A percentile compares a stretch with the other conserved stretches of the same genome.
These are phyloP conservation scores for Carex cristatella DNA, from an alignment of 176 grass and related monocot species.

Conservation along the genomic window DNA sequence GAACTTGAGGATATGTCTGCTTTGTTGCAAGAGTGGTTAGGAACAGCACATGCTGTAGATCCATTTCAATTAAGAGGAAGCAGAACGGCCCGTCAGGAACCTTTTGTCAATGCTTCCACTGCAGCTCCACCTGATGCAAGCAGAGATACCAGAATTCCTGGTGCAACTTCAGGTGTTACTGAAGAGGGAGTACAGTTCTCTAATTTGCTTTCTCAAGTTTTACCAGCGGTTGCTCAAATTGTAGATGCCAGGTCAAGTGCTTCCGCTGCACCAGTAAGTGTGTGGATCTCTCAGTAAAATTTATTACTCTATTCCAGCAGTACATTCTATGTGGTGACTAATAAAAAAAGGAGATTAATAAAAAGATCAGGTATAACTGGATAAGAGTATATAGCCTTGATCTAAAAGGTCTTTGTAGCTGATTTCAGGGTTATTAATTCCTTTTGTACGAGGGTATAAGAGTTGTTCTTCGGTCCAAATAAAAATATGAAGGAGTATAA, in stretches of 20 bases:
- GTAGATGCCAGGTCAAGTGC: conserved; percentile 31
- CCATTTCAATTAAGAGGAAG: conserved; percentile 27
- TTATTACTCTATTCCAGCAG: neutral
- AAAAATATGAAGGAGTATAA: no score
- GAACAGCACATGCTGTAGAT: neutral
- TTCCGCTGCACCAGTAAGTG: conserved; percentile 27
- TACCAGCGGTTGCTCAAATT: conserved; percentile 74
- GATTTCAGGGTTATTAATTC: neutral
- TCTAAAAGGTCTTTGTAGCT: neutral
- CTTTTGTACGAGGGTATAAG: neutral
- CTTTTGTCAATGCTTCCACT: conserved; percentile 26
- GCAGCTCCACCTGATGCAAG: conserved; percentile 33
- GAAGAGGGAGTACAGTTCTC: conserved; percentile 75
- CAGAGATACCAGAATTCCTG: conserved; percentile 20
- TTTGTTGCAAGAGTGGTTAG: conserved; percentile 19
- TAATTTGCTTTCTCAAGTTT: conserved; percentile 64
- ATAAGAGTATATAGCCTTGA: neutral
- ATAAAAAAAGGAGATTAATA: neutral
- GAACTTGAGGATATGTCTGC: neutral
- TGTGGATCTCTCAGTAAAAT: conserved; percentile 16
- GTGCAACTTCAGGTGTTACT: conserved; percentile 25
- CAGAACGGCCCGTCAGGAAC: conserved; percentile 36
- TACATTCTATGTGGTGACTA: neutral
- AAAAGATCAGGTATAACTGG: neutral
- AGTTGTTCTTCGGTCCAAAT: no score